Evolutionary conservation across 768 basidiomycete species (phyloP).

Genomic region (Tricholoma sp.): DNA sequence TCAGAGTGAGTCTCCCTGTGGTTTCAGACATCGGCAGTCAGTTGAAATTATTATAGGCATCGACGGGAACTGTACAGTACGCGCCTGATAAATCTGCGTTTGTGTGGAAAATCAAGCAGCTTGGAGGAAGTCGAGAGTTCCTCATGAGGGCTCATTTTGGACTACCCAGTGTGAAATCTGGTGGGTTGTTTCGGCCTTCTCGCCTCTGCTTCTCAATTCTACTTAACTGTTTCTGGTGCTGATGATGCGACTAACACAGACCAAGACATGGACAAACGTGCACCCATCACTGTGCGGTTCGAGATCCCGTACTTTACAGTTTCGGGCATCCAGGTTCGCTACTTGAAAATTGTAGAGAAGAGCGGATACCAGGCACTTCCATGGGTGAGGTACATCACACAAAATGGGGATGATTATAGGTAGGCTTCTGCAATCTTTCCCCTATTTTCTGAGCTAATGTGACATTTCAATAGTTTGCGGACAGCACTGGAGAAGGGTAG

Average conservation of each 20-base stretch:
- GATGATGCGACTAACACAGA: slow-evolving; percentile 26
- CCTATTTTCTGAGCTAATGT: neutral
- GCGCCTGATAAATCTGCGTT: slow-evolving; percentile 98
- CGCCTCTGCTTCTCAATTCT: neutral
- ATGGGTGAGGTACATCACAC: slow-evolving; percentile 93
- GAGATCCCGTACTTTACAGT: slow-evolving; percentile 99
- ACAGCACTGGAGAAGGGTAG: slow-evolving; percentile 74
- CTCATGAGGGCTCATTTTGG: slow-evolving; percentile 99
- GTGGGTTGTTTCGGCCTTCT: slow-evolving; percentile 39
- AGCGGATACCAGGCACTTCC: slow-evolving; percentile 95
- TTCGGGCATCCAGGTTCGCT: slow-evolving; percentile 95
- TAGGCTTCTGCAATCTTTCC: slow-evolving; percentile 20
- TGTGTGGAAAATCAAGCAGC: slow-evolving; percentile 99
- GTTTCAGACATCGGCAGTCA: neutral
- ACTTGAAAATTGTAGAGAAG: slow-evolving; percentile 98
- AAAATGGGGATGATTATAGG: slow-evolving; percentile 92
- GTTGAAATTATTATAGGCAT: slow-evolving; percentile 49
- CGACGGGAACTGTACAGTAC: slow-evolving; percentile 94
- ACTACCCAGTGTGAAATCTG: slow-evolving; percentile 86
- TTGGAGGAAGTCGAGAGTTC: slow-evolving; percentile 94
- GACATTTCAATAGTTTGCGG: slow-evolving; percentile 42
- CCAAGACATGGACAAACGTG: slow-evolving; percentile 81
- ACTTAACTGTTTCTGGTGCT: neutral
- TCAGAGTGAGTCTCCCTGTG: slow-evolving; percentile 57
- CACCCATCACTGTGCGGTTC: slow-evolving; percentile 95